A percentile compares a stretch with the other conserved stretches of the same genome.
Evolutionary conservation across 345 rosid genomes (phyloP).

Genomic region (Sisymbrium altissimum): DNA sequence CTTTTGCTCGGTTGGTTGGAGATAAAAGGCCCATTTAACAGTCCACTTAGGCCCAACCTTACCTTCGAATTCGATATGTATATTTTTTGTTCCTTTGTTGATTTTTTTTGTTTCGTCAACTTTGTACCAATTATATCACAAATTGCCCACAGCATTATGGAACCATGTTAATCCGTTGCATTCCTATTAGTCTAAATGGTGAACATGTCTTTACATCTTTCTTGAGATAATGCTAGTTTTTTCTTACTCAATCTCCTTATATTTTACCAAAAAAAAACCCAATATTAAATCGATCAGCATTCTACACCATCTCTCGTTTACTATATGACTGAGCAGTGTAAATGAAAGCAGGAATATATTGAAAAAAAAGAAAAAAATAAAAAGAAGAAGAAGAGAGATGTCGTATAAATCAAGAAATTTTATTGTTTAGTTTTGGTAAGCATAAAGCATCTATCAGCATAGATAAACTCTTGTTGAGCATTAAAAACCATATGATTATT

Average conservation of each 20-base stretch:
- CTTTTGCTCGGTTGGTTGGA: background rate
- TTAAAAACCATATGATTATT: background rate
- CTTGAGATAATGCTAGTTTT: background rate
- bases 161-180: background rate
- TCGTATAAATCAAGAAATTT: background rate
- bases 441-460: background rate
- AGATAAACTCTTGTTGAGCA: background rate
- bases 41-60: slow-evolving; percentile 4
- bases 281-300: background rate
- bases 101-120: too few species aligned
- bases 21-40: background rate
- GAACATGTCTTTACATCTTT: background rate
- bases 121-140: background rate
- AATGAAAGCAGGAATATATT: background rate
- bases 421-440: background rate
- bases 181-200: background rate
- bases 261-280: too few species aligned
- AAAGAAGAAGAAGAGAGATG: background rate
- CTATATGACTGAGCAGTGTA: background rate
- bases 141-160: background rate
- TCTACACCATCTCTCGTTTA: background rate
- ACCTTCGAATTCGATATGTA: background rate
- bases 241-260: too few species aligned
- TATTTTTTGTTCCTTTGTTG: too few species aligned
- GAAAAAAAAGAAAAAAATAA: background rate